phyloP scores from a whole-genome alignment of 2,329 filamentous ascomycete species.

The Ophiostoma perfectum region DNA sequence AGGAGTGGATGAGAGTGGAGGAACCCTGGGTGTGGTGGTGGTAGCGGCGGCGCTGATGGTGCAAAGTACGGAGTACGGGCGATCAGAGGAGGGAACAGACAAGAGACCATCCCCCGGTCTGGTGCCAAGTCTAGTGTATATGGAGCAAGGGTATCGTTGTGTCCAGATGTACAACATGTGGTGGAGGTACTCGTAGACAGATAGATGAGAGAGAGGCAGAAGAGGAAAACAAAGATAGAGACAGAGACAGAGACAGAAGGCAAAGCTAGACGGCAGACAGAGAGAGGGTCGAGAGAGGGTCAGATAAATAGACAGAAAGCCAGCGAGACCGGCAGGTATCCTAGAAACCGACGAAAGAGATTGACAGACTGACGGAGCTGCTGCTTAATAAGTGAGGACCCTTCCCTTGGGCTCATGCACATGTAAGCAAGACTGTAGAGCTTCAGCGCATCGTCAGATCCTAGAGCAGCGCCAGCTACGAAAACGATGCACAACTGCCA shows the following conservation, averaged over 20 bases:
- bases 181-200: background rate
- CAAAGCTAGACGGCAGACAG: background rate
- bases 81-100: slow-evolving; percentile 26
- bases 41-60: slow-evolving; percentile 17
- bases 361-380: background rate
- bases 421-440: background rate
- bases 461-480: background rate
- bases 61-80: slow-evolving; percentile 26
- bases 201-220: background rate
- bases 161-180: slow-evolving; percentile 21
- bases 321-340: background rate
- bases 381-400: slow-evolving; percentile 9
- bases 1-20: slow-evolving; percentile 20
- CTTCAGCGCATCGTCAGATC: background rate
- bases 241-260: background rate
- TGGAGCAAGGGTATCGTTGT: slow-evolving; percentile 25
- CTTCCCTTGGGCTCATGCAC: background rate
- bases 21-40: slow-evolving; percentile 21
- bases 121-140: slow-evolving; percentile 24
- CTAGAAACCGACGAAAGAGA: too few species aligned
- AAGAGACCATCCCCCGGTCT: slow-evolving; percentile 25
- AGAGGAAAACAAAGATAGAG: background rate
- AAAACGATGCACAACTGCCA: background rate
- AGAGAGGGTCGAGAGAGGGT: background rate
- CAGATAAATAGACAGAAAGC: background rate